Base-by-base conservation (phyloP, 2,329 filamentous ascomycete species). In the Stagonosporopsis tanaceti region DNA sequence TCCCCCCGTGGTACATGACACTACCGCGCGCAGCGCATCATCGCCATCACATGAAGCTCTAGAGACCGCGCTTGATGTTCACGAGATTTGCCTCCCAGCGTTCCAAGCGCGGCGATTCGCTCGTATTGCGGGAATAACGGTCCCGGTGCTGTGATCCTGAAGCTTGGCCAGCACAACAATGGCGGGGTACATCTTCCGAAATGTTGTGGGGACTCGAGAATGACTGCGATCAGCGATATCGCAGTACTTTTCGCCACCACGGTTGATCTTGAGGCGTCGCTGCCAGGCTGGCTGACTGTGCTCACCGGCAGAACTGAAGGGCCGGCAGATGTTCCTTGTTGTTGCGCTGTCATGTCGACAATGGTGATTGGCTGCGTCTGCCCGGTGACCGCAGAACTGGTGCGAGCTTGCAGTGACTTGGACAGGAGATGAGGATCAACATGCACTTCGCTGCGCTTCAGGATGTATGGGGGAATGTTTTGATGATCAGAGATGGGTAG, bases 121-220 rank as follows among this genome's bases (percentile, higher is more conserved):
- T 53, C 54, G 50, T 50, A 45, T 57, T 48, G 54, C 54, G 54
- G 54, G 54, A 57, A 57, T 52, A 57, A 57, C 47, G 48, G 44
- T 17, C 27, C 28, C 53, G 12, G 41, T 8, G 34, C 47, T 57
- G 53, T 46, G 46, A 27, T 51, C 30, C 25, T 32, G 37, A 42
- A 44, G 47, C 44, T 47, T 47, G 38, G 47, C 47, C 24, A 22
- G 20, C 11, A 28, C 44, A 27, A 28, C 44, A 27, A 57, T 45
- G 24, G 54, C 45, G 54, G 54, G 54, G 54, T 53, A 50, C 41
- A 20, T 24, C 22, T 44, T 24, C 53, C 47, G 40, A 30, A 41
- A 37, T 12, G 27, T 17, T 4, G n/a, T 27, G 30, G 17, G 4
- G 9, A 15, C 30, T 27, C 20, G 17, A 27, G 24, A 32, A 32